These are phyloP conservation scores for Starmerella riodocensis DNA, from an alignment of 805 yeast species.

Conservation along the genomic window DNA sequence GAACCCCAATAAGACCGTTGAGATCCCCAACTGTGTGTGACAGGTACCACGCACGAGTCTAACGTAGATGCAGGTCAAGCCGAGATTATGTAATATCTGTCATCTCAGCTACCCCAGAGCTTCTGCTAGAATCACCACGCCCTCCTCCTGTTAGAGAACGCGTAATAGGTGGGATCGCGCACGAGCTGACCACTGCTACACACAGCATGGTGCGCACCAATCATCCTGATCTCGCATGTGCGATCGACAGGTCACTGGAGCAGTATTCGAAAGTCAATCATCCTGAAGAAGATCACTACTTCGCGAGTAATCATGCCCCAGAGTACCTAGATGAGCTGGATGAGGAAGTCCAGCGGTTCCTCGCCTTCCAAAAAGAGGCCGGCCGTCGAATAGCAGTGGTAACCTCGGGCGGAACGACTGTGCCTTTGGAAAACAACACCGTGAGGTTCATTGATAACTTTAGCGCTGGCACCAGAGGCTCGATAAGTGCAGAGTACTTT, in stretches of 20 bases:
- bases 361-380: constrained; percentile 37
- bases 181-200: too few relatives aligned
- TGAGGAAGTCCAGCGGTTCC: constrained; percentile 45
- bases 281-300: constrained; percentile 63
- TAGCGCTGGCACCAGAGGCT: constrained; percentile 96
- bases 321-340: constrained; percentile 52
- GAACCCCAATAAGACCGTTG: too few relatives aligned
- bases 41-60: too few relatives aligned
- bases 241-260: constrained; percentile 66
- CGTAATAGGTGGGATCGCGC: too few relatives aligned
- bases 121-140: too few relatives aligned
- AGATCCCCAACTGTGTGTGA: too few relatives aligned
- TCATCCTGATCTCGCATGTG: constrained; percentile 29
- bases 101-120: too few relatives aligned
- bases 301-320: constrained; percentile 61
- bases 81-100: too few relatives aligned
- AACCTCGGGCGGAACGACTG: constrained; percentile 96
- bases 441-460: constrained; percentile 94
- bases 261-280: constrained; percentile 65
- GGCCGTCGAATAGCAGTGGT: constrained; percentile 55
- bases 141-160: too few relatives aligned
- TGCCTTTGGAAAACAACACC: constrained; percentile 91
- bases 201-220: constrained; percentile 5
- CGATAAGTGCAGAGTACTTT: constrained; percentile 87
- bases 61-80: too few relatives aligned